Percentiles rank a stretch among this genome's conserved stretches.
Conservation (phyloP, 768 basidiomycete species). For the Galerina sulciceps region DNA sequence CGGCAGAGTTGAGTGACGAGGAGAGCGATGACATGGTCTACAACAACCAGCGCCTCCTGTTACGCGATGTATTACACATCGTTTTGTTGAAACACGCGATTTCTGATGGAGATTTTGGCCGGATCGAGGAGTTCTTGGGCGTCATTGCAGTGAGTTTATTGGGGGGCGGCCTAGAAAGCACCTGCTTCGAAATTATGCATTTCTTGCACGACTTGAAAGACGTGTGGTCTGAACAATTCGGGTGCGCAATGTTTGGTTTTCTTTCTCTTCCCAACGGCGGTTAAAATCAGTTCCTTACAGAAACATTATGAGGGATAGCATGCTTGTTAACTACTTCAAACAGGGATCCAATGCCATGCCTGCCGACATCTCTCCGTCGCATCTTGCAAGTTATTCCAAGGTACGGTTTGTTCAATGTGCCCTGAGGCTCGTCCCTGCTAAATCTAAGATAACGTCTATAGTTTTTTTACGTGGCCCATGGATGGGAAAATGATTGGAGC, state of each 20-base stretch:
- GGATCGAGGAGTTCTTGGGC: not conserved
- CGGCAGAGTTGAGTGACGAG: too few species aligned
- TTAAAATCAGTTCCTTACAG: not conserved
- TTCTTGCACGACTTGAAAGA: not conserved
- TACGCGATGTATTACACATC: not conserved
- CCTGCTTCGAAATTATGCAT: not conserved
- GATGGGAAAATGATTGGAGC: not conserved
- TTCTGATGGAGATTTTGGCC: not conserved
- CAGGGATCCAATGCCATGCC: not conserved
- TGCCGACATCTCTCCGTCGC: not conserved
- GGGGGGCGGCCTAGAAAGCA: not conserved
- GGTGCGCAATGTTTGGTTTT: too few species aligned
- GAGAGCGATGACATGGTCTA: too few species aligned
- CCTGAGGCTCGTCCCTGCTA: too few species aligned
- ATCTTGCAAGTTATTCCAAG: too few species aligned
- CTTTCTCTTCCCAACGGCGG: too few species aligned
- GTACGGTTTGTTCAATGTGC: too few species aligned
- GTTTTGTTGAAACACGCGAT: not conserved
- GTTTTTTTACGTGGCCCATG: not conserved
- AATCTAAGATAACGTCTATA: too few species aligned
- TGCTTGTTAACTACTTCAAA: not conserved
- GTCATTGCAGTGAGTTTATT: not conserved
- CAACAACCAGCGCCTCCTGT: too few species aligned
- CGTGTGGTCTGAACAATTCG: too few species aligned
- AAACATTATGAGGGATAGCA: not conserved